Conservation (phyloP, 345 rosid species). For the Corymbia maculata region DNA sequence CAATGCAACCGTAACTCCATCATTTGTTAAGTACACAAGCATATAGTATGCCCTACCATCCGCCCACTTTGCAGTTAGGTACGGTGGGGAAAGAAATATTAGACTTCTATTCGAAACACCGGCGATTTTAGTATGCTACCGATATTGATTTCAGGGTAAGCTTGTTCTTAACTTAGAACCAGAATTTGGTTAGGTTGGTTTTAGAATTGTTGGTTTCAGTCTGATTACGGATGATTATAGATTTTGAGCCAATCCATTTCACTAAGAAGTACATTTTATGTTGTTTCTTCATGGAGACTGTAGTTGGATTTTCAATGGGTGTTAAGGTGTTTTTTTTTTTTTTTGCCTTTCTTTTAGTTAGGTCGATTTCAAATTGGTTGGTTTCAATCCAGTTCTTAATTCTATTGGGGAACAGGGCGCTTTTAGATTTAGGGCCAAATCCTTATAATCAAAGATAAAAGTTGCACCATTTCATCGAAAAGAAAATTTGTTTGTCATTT, state of each 20-base stretch:
- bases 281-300: no score
- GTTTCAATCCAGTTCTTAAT: no score
- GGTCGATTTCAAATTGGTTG: no score
- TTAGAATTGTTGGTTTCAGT: accelerated
- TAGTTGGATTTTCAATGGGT: no score
- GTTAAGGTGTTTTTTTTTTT: no score
- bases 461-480: not conserved
- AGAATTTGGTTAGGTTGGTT: no score
- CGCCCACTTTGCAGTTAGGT: not conserved
- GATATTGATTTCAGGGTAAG: not conserved
- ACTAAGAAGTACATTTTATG: no score
- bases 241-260: no score
- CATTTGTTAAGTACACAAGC: not conserved
- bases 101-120: not conserved
- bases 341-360: no score
- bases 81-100: not conserved
- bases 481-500: not conserved
- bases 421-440: not conserved
- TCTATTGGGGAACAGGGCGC: accelerated
- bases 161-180: no score
- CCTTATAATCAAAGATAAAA: not conserved
- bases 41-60: not conserved
- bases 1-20: not conserved
- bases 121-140: not conserved
- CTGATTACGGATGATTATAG: not conserved